Conservation (phyloP, 176 grass and related monocot species). For the Raddia guianensis region DNA sequence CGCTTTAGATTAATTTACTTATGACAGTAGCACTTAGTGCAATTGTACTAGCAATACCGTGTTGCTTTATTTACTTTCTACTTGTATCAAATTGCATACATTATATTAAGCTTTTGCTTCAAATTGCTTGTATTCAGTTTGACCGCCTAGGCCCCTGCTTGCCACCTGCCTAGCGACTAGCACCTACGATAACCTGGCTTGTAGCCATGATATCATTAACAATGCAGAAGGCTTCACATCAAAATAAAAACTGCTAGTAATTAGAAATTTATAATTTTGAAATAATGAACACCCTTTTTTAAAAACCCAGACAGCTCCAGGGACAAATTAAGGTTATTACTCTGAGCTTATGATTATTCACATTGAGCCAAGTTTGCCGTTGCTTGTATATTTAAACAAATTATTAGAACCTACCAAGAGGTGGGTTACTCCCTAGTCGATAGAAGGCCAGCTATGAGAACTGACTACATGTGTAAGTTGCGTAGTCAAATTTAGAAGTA, state of each 20-base stretch:
- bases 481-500: background rate
- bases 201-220: constrained; percentile 23
- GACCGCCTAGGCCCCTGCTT: too few species aligned
- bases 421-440: constrained; percentile 11
- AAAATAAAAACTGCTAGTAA: constrained; percentile 8
- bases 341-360: constrained; percentile 9
- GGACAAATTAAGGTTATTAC: background rate
- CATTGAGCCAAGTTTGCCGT: background rate
- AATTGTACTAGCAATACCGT: too few species aligned
- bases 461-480: constrained; percentile 2
- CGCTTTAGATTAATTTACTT: too few species aligned
- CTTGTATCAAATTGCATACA: too few species aligned
- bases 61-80: too few species aligned
- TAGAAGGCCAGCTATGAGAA: constrained; percentile 1
- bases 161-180: too few species aligned
- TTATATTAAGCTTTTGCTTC: too few species aligned
- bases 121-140: too few species aligned
- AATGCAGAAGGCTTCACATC: background rate
- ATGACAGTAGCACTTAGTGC: too few species aligned
- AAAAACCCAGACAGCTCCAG: background rate
- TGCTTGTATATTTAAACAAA: constrained; percentile 16
- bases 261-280: background rate
- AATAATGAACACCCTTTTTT: background rate
- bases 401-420: background rate
- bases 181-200: background rate